Conservation (phyloP, 768 basidiomycete species). For the Hygrophorus pudorinus region DNA sequence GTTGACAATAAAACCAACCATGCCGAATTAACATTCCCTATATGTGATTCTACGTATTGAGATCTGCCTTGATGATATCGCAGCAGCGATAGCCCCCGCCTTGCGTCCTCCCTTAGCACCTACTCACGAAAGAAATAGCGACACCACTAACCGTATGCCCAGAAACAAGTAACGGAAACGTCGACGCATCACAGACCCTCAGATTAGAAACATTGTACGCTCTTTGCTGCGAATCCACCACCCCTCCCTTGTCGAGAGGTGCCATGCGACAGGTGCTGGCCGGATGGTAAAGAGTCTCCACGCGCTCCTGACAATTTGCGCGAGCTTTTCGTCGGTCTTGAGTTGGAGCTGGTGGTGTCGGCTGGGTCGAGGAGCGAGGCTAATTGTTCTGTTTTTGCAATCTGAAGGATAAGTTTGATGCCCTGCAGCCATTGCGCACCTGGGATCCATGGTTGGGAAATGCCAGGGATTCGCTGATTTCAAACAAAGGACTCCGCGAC, state of each 20-base stretch:
- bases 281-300: slow-evolving; percentile 41
- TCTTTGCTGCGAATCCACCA: slow-evolving; percentile 15
- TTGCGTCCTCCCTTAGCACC: slow-evolving; percentile 8
- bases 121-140: background rate
- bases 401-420: slow-evolving; percentile 26
- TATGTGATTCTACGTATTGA: background rate
- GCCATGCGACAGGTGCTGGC: slow-evolving; percentile 38
- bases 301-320: slow-evolving; percentile 28
- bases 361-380: slow-evolving; percentile 26
- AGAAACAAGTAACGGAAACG: slow-evolving; percentile 36
- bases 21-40: background rate
- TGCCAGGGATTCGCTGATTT: slow-evolving; percentile 34
- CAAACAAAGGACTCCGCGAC: slow-evolving; percentile 28
- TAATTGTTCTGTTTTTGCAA: slow-evolving; percentile 31
- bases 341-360: slow-evolving; percentile 20
- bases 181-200: slow-evolving; percentile 38
- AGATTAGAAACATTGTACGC: slow-evolving; percentile 29
- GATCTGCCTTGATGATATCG: slow-evolving; percentile 21
- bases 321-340: slow-evolving; percentile 32
- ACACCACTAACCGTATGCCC: slow-evolving; percentile 33
- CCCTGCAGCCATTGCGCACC: slow-evolving; percentile 22
- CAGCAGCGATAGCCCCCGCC: slow-evolving; percentile 24
- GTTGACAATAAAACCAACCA: background rate
- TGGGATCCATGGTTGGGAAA: slow-evolving; percentile 34
- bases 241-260: slow-evolving; percentile 24